Evolutionary conservation across 2,329 filamentous ascomycete species (phyloP).

Genomic region (Didymella sp.): DNA sequence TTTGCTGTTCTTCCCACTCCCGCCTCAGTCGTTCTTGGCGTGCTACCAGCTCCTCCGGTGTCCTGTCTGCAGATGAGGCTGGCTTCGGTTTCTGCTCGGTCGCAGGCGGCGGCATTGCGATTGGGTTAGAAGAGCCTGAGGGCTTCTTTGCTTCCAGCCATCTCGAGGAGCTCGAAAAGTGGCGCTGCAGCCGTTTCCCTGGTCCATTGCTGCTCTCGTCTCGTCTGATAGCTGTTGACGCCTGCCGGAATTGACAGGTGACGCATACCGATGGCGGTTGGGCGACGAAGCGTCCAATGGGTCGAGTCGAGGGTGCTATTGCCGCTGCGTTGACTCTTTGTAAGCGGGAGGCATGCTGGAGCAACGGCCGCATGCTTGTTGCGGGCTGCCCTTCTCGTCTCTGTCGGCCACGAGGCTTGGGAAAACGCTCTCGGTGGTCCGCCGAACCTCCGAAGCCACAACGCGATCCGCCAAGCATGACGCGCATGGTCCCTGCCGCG

Average conservation of each 20-base stretch:
- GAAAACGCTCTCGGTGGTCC: conserved; percentile 28
- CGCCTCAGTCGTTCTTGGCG: conserved; percentile 24
- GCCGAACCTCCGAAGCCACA: conserved; percentile 22
- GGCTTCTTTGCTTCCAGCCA: conserved; percentile 33
- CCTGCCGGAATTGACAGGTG: conserved; percentile 41
- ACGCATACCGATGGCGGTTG: conserved; percentile 35
- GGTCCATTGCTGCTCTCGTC: neutral
- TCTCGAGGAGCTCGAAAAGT: conserved; percentile 31
- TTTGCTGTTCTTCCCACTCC: conserved; percentile 18
- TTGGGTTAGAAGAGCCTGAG: conserved; percentile 21
- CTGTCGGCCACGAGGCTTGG: conserved; percentile 27
- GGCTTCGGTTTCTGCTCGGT: conserved; percentile 18
- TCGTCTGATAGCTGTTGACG: conserved; percentile 23
- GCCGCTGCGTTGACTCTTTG: conserved; percentile 29
- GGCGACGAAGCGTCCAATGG: conserved; percentile 19
- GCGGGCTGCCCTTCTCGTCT: conserved; percentile 27
- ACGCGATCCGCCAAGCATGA: conserved; percentile 39
- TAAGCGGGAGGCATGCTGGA: conserved; percentile 51
- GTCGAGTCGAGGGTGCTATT: conserved; percentile 21
- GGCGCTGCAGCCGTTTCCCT: conserved; percentile 17
- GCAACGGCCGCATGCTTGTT: conserved; percentile 50
- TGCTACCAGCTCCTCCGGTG: conserved; percentile 25
- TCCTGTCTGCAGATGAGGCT: conserved; percentile 15
- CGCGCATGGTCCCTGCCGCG: conserved; percentile 21
- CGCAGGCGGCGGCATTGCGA: conserved; percentile 33